Evolutionary conservation across 2,329 filamentous ascomycete species (phyloP), one percentile per base, ranked within the genome.

Genomic region (Cordyceps cateniannulata): DNA sequence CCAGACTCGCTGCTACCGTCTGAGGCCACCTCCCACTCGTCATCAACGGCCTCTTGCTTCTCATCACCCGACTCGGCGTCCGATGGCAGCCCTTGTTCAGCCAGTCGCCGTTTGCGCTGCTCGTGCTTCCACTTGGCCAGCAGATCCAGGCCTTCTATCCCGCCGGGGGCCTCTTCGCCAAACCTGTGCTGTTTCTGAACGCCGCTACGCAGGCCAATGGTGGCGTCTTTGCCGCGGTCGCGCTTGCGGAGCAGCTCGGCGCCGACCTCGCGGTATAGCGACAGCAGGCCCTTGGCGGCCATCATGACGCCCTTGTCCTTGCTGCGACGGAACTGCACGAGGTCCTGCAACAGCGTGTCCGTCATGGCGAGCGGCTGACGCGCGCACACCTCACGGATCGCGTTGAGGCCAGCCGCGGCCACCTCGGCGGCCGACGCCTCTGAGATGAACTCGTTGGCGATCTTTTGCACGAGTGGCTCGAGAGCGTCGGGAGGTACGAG

Each of bases 231-330:
- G 68, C 95, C 95, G 67, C 95, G 85, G 71, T 97, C 95, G 69
- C 89, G 86, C 80, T 91, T 96, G 75, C 88, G 89, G 62, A 99
- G 78, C 77, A 98, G 84, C 66, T 96, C 90, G 0, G 95, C 91
- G 40, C 89, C 92, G 16, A 96, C 89, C 70, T 98, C 93, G 66
- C 95, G 83, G 78, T 96, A 99, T 6, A 99, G 80, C 25, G 91
- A 91, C 47, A 99, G 79, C 7, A 99, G 79, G 65, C 95, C 93
- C 73, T 95, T 93, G 16, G 93, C 92, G 8, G 95, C 95, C 95
- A 99, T 98, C 84, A 96, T 93, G n/a, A 95, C 90, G 62, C 93
- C 93, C 79, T 98, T 99, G 71, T 99, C 95, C 72, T 99, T 99
- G 71, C 91, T 96, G 79, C 96, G 96, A 63, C 91, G 85, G 76